Base-by-base conservation (phyloP, 345 rosid genomes). In the Citrus cavaleriei region DNA sequence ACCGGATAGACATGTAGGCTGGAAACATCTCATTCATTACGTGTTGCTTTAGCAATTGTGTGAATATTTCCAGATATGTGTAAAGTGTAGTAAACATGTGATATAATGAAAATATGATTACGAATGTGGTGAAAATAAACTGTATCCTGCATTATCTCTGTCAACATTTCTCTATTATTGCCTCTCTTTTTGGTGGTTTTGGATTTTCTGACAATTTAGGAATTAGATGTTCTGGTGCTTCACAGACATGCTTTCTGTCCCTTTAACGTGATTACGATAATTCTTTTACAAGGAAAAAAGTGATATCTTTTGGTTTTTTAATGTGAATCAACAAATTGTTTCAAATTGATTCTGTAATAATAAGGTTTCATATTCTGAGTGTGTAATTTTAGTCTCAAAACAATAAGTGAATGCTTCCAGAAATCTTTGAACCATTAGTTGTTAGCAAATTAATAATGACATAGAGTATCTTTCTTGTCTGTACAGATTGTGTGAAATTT, bases 401-500 rank as follows among this genome's bases (percentile, higher is more conserved):
- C 79, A 32, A 12, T 4, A 66, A 40, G 70, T 24, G 49, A 4
- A 25, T 75, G 28, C 49, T 22, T 71, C 25, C 25, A 37, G 28
- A 51, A 38, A 46, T 49, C 40, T 46, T 12, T 38, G 32, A 35
- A 80, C 60, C 70, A 30, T 66, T 35, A 55, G 18, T 58, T 59
- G 59, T 54, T 18, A 4, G 46, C n/a, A 38, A 71, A 68, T 67
- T 72, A 25, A 27, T 60, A 35, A 68, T 63, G 69, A 38, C 24
- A 46, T 34, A 9, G 68, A 46, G 4, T 77, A n/a, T 25, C 7
- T 70, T 69, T 10, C 64, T 32, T 59, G 3, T 76, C 9, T 46
- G 42, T 83, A 83, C 87, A 92, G 96, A 81, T 72, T 83, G 24
- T 92, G 96, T n/a, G 96, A 92, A 85, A 92, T 92, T 59, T 90